Evolutionary conservation across 1,284 basidiomycete species (phyloP).

Genomic region (Cystobasidium sp.): DNA sequence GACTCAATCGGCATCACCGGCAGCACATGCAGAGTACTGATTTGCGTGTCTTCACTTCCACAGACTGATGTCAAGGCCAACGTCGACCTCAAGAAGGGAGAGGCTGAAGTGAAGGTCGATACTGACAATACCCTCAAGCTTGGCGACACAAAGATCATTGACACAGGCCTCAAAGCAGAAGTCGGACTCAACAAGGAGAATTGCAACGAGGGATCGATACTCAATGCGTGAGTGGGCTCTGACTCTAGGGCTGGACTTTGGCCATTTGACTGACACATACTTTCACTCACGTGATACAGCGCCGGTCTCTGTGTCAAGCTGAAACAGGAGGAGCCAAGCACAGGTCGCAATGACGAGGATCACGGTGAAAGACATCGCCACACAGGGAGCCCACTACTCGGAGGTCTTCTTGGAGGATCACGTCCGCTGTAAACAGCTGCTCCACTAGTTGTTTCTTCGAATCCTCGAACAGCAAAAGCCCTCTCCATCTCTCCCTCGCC

Average conservation of each 20-base stretch:
- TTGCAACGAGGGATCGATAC: conserved; percentile 21
- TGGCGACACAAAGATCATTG: conserved; percentile 34
- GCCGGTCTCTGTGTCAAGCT: conserved; percentile 27
- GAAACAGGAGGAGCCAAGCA: conserved; percentile 13
- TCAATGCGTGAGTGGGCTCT: conserved; percentile 26
- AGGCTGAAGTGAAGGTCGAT: conserved; percentile 31
- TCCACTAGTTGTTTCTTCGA: too few species aligned
- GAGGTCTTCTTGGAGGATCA: conserved; percentile 12
- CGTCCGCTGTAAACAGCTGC: conserved; percentile 3
- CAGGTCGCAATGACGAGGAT: background rate
- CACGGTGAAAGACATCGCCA: background rate
- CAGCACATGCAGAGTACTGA: background rate
- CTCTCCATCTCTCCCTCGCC: background rate
- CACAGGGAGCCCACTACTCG: background rate
- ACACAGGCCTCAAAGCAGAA: conserved; percentile 33
- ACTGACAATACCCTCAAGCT: conserved; percentile 32
- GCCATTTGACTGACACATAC: background rate
- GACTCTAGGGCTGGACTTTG: background rate
- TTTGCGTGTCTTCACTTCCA: too few species aligned
- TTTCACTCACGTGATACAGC: background rate
- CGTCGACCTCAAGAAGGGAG: conserved; percentile 35
- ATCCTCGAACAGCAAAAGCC: too few species aligned
- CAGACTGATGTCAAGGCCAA: conserved; percentile 24
- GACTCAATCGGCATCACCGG: too few species aligned
- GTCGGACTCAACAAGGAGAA: conserved; percentile 30